These are phyloP conservation scores for Aspergillus candidus DNA, from an alignment of 2,329 filamentous ascomycete genomes.

Conservation along the genomic window DNA sequence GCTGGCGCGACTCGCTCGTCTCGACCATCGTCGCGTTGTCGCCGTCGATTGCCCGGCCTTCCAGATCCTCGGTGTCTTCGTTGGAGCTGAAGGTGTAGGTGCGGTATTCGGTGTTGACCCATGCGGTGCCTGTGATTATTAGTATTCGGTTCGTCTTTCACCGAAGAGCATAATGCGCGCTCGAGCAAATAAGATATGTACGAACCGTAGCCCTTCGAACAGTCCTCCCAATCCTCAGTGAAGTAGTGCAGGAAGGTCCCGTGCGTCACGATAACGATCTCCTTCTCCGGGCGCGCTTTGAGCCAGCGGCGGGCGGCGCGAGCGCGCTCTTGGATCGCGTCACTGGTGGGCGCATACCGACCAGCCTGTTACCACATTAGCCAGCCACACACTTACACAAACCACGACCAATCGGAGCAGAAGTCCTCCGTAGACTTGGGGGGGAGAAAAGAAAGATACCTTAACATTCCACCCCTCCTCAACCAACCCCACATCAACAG, in stretches of 20 bases:
- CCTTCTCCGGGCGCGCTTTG: conserved; percentile 48
- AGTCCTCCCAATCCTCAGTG: conserved; percentile 71
- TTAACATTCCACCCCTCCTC: conserved; percentile 68
- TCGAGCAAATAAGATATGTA: not conserved
- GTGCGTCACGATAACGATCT: conserved; percentile 73
- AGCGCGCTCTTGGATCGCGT: conserved; percentile 57
- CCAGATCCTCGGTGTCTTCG: conserved; percentile 43
- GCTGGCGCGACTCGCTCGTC: conserved; percentile 36
- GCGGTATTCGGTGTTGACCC: conserved; percentile 67
- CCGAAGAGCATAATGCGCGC: not conserved
- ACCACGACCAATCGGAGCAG: not conserved
- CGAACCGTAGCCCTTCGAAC: conserved; percentile 42
- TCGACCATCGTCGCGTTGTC: conserved; percentile 39
- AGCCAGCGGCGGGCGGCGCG: conserved; percentile 56
- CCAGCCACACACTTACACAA: conserved; percentile 2
- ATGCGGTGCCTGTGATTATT: conserved; percentile 57
- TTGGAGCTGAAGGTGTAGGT: conserved; percentile 59
- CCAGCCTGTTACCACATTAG: conserved; percentile 22
- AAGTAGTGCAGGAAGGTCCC: conserved; percentile 80
- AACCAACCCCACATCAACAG: conserved; percentile 60
- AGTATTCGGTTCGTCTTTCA: not conserved
- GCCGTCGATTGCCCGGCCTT: conserved; percentile 29
- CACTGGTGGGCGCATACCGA: conserved; percentile 41
- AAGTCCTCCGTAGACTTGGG: too few species aligned
- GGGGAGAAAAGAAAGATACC: conserved; percentile 16